These are phyloP conservation scores for Calocera cornea DNA, from an alignment of 768 basidiomycete species.

Conservation along the genomic window DNA sequence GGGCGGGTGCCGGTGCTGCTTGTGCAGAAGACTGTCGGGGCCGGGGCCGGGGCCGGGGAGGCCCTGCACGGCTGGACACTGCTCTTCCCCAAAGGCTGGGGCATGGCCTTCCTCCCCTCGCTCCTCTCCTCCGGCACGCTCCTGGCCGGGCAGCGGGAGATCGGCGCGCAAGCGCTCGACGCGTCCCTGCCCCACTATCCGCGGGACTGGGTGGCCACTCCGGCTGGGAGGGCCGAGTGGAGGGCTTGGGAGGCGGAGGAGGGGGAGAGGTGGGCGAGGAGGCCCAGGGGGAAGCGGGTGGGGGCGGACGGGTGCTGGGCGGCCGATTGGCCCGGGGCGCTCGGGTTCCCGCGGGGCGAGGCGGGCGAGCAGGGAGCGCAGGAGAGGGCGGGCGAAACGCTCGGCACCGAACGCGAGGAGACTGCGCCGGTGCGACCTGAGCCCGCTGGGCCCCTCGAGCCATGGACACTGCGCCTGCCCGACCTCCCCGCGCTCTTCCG, in stretches of 20 bases:
- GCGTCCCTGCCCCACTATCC: slow-evolving; percentile 65
- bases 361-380: slow-evolving; percentile 14
- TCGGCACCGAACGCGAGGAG: slow-evolving; percentile 41
- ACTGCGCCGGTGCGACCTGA: slow-evolving; percentile 42
- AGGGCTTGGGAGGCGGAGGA: slow-evolving; percentile 44
- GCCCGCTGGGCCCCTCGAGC: no score
- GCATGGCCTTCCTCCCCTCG: slow-evolving; percentile 77
- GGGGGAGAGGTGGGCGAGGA: slow-evolving; percentile 53
- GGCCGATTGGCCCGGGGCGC: slow-evolving; percentile 59
- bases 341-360: slow-evolving; percentile 32
- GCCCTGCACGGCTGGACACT: slow-evolving; percentile 77
- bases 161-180: slow-evolving; percentile 69
- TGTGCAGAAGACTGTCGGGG: slow-evolving; percentile 59
- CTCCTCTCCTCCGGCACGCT: slow-evolving; percentile 72
- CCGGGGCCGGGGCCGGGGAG: slow-evolving; percentile 15
- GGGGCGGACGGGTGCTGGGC: slow-evolving; percentile 68
- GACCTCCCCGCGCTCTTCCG: slow-evolving; percentile 36
- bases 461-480: slow-evolving; percentile 62
- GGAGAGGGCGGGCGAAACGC: slow-evolving; percentile 28
- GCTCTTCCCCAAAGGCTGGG: slow-evolving; percentile 77
- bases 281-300: slow-evolving; percentile 75
- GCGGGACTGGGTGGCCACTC: slow-evolving; percentile 55
- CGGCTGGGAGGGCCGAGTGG: slow-evolving; percentile 41
- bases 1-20: slow-evolving; percentile 73
- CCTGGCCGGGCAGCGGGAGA: slow-evolving; percentile 73